phyloP scores from a whole-genome alignment of 1,284 basidiomycete genomes.

The Microbotryum scabiosae region DNA sequence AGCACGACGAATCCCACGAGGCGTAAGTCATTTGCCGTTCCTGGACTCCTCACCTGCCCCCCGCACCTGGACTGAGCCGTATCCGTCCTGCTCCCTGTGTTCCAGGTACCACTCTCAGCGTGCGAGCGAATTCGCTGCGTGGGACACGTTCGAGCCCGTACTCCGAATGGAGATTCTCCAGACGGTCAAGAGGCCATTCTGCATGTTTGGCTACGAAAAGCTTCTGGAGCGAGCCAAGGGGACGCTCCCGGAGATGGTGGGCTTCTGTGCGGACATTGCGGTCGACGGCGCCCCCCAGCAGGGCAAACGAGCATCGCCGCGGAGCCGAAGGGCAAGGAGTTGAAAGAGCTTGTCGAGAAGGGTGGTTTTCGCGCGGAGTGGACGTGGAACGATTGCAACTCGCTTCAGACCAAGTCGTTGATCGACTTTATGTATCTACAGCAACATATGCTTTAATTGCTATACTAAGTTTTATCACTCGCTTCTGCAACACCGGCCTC shows the following conservation, averaged over 20 bases:
- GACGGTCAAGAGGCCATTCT: constrained; percentile 22
- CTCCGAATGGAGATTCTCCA: constrained; percentile 10
- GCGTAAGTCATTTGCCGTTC: not conserved
- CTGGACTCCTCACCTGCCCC: not conserved
- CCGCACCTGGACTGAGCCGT: not conserved
- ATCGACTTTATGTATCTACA: too few relatives aligned
- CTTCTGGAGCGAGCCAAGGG: constrained; percentile 8
- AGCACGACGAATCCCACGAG: constrained; percentile 8
- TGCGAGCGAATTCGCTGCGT: constrained; percentile 15
- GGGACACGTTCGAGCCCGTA: constrained; percentile 11
- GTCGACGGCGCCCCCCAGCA: not conserved
- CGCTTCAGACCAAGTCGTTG: too few relatives aligned
- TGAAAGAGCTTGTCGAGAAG: too few relatives aligned
- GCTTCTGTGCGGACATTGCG: constrained; percentile 12
- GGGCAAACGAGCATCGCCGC: too few relatives aligned
- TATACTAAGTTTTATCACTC: too few relatives aligned
- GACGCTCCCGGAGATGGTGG: constrained; percentile 4
- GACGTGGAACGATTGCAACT: too few relatives aligned
- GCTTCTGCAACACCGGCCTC: too few relatives aligned
- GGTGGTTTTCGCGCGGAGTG: too few relatives aligned
- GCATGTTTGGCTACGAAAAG: constrained; percentile 15
- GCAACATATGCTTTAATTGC: too few relatives aligned
- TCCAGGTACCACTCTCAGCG: constrained; percentile 19
- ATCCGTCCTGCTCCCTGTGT: not conserved
- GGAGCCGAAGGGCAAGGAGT: too few relatives aligned